A percentile compares a stretch with the other conserved stretches of the same genome.
Evolutionary conservation across 306 rosid genomes (phyloP).

Genomic region (Prunus kanzakura): DNA sequence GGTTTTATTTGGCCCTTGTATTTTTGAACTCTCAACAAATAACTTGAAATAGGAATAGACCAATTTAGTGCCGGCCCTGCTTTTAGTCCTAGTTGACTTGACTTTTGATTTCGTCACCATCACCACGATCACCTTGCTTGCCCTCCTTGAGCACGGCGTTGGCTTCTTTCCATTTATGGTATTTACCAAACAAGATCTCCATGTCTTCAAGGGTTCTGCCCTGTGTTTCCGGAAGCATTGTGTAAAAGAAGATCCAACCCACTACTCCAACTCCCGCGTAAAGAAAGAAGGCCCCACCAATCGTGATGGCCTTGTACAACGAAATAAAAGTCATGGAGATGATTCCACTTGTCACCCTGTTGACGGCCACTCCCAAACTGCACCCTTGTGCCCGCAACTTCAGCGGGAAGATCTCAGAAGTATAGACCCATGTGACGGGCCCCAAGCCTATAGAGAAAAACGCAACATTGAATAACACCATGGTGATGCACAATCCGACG

Average conservation of each 20-base stretch:
- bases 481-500: slow-evolving; percentile 43
- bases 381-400: slow-evolving; percentile 58
- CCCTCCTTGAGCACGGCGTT: not conserved
- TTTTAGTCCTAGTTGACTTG: not conserved
- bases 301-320: slow-evolving; percentile 28
- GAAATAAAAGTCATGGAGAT: slow-evolving; percentile 53
- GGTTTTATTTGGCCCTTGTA: too few species aligned
- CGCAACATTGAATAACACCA: slow-evolving; percentile 43
- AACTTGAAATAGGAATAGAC: too few species aligned
- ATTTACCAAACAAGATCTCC: slow-evolving; percentile 42
- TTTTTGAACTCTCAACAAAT: too few species aligned
- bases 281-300: slow-evolving; percentile 50
- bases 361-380: slow-evolving; percentile 49
- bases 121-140: not conserved
- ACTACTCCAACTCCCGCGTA: slow-evolving; percentile 21
- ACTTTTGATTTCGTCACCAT: not conserved
- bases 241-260: slow-evolving; percentile 43
- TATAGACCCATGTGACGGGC: slow-evolving; percentile 67
- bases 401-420: slow-evolving; percentile 62
- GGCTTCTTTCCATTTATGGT: not conserved
- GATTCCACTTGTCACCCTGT: slow-evolving; percentile 52
- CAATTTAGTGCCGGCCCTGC: too few species aligned
- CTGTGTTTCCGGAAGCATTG: slow-evolving; percentile 45
- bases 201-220: slow-evolving; percentile 56
- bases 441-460: slow-evolving; percentile 67